Base-by-base conservation (phyloP, 345 rosid genomes). In the Gossypium herbaceum region DNA sequence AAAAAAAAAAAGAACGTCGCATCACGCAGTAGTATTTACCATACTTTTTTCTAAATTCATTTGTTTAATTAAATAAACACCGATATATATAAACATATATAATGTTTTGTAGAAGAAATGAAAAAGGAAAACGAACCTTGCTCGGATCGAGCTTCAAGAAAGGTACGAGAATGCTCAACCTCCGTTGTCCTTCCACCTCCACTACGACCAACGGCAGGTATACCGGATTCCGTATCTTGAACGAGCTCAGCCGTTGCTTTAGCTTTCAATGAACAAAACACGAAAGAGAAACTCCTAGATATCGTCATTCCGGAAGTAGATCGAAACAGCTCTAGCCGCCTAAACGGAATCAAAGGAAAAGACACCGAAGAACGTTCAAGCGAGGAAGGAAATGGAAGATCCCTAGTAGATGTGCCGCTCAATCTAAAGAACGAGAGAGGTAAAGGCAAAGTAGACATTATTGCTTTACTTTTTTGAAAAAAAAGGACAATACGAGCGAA, bases 111-210 rank as follows among this genome's bases (percentile, higher is more conserved):
- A 3, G 29, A 50, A 68, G 29, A 72, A 73, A 50, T 3, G 3
- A 2, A 71, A 25, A 24, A 68, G 9, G 65, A 61, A 57, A 73
- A 6, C 52, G 61, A 76, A 95, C 99, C 99, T 87, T 89, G 73
- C 77, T 87, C 97, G 39, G 87, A 85, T 39, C 82, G 85, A 17
- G 86, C 98, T 71, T 93, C 91, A 48, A 91, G 81, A 79, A 94
- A 91, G 27, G 91, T 83, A 73, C 92, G 92, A 4, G 89, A 82
- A 79, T 86, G 94, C 56, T 64, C 78, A 24, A 55, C 85, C 63
- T 48, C 73, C 60, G 60, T 6, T 39, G 27, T 27, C 58, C 34
- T 68, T 19, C 44, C 44, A 60, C 17, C 25, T 52, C 27, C 68
- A 19, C 69, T 75, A 5, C 77, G 69, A 52, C 81, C 80, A 12